phyloP scores from a whole-genome alignment of 176 grass and related monocot genomes.

The Echinochloa phyllopogon region DNA sequence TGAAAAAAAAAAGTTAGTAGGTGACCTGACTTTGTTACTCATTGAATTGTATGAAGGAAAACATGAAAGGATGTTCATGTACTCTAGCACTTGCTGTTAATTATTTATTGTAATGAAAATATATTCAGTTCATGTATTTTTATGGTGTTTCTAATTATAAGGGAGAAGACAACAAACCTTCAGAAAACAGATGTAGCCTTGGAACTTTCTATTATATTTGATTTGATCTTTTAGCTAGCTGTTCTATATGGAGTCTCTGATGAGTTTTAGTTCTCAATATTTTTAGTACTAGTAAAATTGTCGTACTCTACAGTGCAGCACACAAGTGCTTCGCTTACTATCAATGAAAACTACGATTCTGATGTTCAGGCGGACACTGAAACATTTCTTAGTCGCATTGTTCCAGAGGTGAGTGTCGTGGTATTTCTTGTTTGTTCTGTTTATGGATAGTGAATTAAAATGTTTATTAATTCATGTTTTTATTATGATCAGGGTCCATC shows the following conservation, averaged over 20 bases:
- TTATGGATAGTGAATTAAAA: not conserved
- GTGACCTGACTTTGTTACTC: not conserved
- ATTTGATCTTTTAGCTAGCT: not conserved
- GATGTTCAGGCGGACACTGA: slow-evolving; percentile 95
- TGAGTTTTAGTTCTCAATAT: not conserved
- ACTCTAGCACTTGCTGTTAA: not conserved
- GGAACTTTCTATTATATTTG: not conserved
- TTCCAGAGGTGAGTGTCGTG: slow-evolving; percentile 71
- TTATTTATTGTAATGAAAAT: not conserved
- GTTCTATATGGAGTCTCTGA: not conserved
- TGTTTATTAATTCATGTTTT: slow-evolving; percentile 1
- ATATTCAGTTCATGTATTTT: not conserved
- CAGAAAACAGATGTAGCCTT: not conserved
- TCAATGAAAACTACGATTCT: slow-evolving; percentile 95
- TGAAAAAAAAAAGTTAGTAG: not conserved
- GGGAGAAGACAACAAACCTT: not conserved
- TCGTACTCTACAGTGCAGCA: slow-evolving; percentile 81
- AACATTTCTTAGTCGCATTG: slow-evolving; percentile 91
- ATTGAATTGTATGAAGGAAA: not conserved
- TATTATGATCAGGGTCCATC: slow-evolving; percentile 65
- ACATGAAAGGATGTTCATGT: slow-evolving; percentile 11
- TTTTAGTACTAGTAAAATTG: slow-evolving; percentile 18
- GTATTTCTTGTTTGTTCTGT: slow-evolving; percentile 18
- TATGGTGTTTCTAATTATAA: slow-evolving; percentile 4
- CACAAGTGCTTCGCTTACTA: slow-evolving; percentile 94